Percentiles rank a stretch among this genome's conserved stretches.
Evolutionary conservation across 2,329 filamentous ascomycete genomes (phyloP).

Genomic region (Venturia effusa): DNA sequence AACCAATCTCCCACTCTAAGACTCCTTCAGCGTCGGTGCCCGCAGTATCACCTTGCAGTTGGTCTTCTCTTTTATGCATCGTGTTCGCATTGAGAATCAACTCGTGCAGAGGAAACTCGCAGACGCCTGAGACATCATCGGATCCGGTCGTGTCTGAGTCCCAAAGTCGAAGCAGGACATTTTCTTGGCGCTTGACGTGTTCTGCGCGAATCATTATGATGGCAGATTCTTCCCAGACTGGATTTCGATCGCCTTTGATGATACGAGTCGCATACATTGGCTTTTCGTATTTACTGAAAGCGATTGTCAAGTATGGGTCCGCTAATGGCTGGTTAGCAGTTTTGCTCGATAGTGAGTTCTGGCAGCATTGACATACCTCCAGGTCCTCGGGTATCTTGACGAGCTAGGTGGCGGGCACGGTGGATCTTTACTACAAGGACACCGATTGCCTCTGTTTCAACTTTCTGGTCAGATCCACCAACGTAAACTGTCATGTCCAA

Average conservation of each 20-base stretch:
- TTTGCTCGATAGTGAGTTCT: background rate
- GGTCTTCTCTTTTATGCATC: background rate
- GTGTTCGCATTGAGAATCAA: background rate
- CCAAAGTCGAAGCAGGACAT: background rate
- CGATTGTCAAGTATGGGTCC: background rate
- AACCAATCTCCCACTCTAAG: background rate
- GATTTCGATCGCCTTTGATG: conserved; percentile 2
- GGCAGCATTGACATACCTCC: background rate
- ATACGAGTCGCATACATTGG: background rate
- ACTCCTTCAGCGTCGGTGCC: background rate
- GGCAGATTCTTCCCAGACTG: background rate
- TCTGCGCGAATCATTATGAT: conserved; percentile 1
- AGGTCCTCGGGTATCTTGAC: background rate
- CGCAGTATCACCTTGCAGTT: background rate
- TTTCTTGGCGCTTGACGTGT: conserved; percentile 2
- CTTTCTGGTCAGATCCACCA: background rate
- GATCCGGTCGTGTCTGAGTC: background rate
- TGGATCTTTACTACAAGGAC: background rate
- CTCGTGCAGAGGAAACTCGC: background rate
- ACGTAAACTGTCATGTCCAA: background rate
- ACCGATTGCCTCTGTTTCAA: background rate
- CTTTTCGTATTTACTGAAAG: conserved; percentile 4
- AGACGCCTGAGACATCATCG: background rate
- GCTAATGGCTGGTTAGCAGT: background rate
- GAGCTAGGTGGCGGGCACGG: background rate